Evolutionary conservation across 768 basidiomycete species (phyloP).

Genomic region (Ephemerocybe angulata): DNA sequence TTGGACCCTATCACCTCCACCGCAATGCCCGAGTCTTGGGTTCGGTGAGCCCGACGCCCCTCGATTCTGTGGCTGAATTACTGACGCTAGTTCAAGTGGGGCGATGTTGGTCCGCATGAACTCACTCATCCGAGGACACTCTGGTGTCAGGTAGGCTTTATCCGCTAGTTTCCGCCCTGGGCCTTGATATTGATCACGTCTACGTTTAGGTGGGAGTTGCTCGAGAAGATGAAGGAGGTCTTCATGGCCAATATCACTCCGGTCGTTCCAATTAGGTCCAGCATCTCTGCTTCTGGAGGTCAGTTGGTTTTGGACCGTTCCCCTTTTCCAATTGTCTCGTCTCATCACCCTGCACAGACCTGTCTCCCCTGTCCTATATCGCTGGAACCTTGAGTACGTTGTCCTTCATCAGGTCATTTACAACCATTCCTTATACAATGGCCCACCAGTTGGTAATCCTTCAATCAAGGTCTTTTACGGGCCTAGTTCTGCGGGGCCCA

Average conservation of each 20-base stretch:
- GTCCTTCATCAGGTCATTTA: neutral
- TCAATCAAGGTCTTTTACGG: constrained; percentile 64
- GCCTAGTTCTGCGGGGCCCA: constrained; percentile 43
- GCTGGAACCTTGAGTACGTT: constrained; percentile 59
- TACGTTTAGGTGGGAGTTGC: constrained; percentile 56
- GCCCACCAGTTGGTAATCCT: constrained; percentile 44
- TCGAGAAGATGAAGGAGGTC: constrained; percentile 65
- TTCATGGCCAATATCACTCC: constrained; percentile 63
- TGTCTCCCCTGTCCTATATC: constrained; percentile 55
- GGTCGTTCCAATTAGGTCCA: constrained; percentile 76
- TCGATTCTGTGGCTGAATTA: constrained; percentile 25
- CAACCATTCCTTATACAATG: neutral
- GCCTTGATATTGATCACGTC: neutral
- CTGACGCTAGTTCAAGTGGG: constrained; percentile 44
- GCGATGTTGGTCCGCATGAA: constrained; percentile 80
- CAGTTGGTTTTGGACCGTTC: constrained; percentile 8
- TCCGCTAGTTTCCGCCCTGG: neutral
- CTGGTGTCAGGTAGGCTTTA: constrained; percentile 54
- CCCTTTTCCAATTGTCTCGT: neutral
- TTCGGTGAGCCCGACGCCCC: constrained; percentile 42
- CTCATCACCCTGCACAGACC: constrained; percentile 27
- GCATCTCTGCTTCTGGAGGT: constrained; percentile 79
- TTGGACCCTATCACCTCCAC: constrained; percentile 62
- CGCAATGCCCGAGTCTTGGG: constrained; percentile 85
- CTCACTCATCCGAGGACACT: constrained; percentile 77